Base-by-base conservation (phyloP, 129 eudicot genomes). In the Escallonia rubra region DNA sequence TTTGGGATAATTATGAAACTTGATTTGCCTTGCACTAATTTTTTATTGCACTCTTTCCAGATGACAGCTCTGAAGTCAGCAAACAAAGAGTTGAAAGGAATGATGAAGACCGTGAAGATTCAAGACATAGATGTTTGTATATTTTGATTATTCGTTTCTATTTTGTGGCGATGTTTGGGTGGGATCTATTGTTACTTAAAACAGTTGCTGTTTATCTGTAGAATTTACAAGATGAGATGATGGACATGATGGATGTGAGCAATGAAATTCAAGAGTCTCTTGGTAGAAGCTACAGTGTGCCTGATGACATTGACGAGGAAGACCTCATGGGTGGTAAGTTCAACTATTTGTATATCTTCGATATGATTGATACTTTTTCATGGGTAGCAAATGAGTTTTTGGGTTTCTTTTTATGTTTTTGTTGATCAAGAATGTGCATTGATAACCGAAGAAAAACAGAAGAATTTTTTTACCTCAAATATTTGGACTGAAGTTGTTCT, bases 161-260 rank as follows among this genome's bases (percentile, higher is more conserved):
- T 13, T 55, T 56, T 3, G 34, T 23, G 34, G 34, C 1, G 34
- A 23, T 23, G 34, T 23, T 23, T 23, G 34, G 34, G 34, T 23
- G 34, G 34, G 34, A 1, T 23, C 34, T 23, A 23, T 23, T 23
- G 34, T 23, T 23, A 23, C 34, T 23, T 1, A 23, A 23, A 23
- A 23, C 34, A 23, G 38, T 7, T 59, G 48, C 39, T 45, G 7
- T 46, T 65, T 61, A 3, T 64, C 3, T 72, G 72, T 67, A 94
- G 99, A 94, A 71, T 78, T 71, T 94, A 78, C 99, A 94, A 94
- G 99, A 94, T 81, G 99, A 94, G 53, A 94, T 89, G 99, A 74
- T 85, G 90, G 99, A 94, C 80, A 77, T 94, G 80, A 87, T 94
- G 99, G 99, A 89, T 77, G 91, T 87, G 72, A 94, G 97, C 74